Evolutionary conservation across 75 land plant genomes (phyloP), one percentile per base, ranked within the genome.

Genomic region (Pseudotsuga menziesii): DNA sequence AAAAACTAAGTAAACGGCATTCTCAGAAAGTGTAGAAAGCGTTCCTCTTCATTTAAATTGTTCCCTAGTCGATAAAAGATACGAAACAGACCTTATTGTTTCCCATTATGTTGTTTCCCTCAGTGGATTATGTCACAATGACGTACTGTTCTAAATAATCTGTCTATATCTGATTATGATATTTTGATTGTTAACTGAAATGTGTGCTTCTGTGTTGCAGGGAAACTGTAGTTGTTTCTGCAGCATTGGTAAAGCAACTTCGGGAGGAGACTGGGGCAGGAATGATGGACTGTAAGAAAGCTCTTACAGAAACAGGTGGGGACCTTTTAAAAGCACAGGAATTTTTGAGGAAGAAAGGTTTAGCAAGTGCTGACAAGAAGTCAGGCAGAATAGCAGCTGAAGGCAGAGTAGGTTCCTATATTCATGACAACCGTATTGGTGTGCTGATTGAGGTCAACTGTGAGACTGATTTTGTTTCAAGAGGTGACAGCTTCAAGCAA

Each of bases 241-340:
- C 99, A 36, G 85, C 95, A 29, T 57, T 86, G 35, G 99, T 97
- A 20, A 94, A 94, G 85, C 90, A 92, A 83, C 91, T 97, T 54
- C 59, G 99, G 71, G 98, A 94, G 23, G 99, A 96, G 78, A 94
- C 99, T 13, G 99, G 99, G 57, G 98, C 95, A 16, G 99, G 99
- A 19, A 97, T 97, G 99, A 97, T 97, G 99, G 99, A 97, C 66
- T 97, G 99, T 85, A 97, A 97, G 82, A 94, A 89, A 79, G 99
- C 99, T 39, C 88, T 97, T 0, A 58, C 91, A 44, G 93, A 89
- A 76, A 90, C 89, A 55, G 95, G 85, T 72, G 98, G 98, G 11
- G 86, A 97, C 79, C 78, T 94, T 27, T 91, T 87, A 81, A 88
- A 89, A 73, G 98, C 98, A 32, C 91, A 89, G 61, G 98, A 89